Base-by-base conservation (phyloP, 371 early-diverging fungal genomes). In the Coemansia sp. region DNA sequence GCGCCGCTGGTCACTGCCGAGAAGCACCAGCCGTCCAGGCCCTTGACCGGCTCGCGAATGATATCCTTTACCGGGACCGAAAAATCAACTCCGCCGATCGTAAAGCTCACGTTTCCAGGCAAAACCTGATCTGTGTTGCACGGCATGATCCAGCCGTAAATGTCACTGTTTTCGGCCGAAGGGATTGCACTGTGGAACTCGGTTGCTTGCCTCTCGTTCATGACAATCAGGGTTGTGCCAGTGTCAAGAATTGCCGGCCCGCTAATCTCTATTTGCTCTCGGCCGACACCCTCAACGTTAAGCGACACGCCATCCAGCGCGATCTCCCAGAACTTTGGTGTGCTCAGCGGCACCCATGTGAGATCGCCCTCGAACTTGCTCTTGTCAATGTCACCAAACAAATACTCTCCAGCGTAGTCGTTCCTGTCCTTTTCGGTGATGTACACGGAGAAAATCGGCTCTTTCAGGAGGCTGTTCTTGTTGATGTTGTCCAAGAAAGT, bases 191-290 rank as follows among this genome's bases (percentile, higher is more conserved):
- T 45, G 51, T 83, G 82, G 58, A 81, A 76, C 45, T 58, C 68
- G 8, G 54, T 52, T 30, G 81, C 81, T 8, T 81, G 65, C 16
- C 66, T 51, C 5, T 76, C 68, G 40, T 81, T 78, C 47, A 85
- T 78, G 31, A 86, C 72, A 65, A 86, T 75, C 31, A 87, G 71
- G 6, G 85, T 86, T 45, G 87, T 86, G 39, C 88, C 86, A 5
- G 88, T 88, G 63, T 88, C 88, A 48, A 86, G 52, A 57, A 86
- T 84, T 10, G 79, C 85, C 0, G 77, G 59, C 0, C 66, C 68
- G 1, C 38, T 57, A 40, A 64, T 69, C 7, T 69, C 60, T 60
- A 75, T 58, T n/a, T 31, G 50, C 51, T 61, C 65, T 20, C 53
- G 60, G 36, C 65, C 62, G 7, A 63, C 45, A 1, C 59, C 59